Percentiles rank a stretch among this genome's conserved stretches.
Conservation (phyloP, 1,284 basidiomycete species). For the Irpex sp. region DNA sequence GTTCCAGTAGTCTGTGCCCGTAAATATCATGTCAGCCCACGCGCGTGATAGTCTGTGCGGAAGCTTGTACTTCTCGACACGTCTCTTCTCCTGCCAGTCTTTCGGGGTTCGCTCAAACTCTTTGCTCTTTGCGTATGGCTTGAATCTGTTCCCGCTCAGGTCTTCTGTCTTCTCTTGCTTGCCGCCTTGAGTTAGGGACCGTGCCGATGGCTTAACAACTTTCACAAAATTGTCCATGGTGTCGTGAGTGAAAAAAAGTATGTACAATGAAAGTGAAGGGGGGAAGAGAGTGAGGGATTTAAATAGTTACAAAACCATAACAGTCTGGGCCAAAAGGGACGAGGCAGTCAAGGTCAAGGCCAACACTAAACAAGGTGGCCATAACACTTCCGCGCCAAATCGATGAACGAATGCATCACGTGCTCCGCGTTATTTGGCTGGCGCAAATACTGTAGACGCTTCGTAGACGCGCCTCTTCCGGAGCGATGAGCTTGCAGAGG, state of each 20-base stretch:
- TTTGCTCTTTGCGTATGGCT: conserved; percentile 28
- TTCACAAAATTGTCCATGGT: conserved; percentile 41
- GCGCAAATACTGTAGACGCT: conserved; percentile 17
- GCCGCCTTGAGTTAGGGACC: conserved; percentile 8
- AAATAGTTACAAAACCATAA: conserved; percentile 1
- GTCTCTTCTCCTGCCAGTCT: conserved; percentile 28
- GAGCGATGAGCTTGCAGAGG: neutral
- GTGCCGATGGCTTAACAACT: conserved; percentile 28
- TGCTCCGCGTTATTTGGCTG: conserved; percentile 26
- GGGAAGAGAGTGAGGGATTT: neutral
- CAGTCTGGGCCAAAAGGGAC: neutral
- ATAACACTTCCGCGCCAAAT: conserved; percentile 1
- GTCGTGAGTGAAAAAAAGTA: conserved; percentile 9
- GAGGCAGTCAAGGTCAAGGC: conserved; percentile 1
- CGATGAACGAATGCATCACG: neutral
- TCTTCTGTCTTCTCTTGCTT: conserved; percentile 20
- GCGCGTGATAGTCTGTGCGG: neutral
- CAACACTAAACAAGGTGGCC: conserved; percentile 1
- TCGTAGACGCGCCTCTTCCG: neutral
- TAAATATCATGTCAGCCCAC: neutral
- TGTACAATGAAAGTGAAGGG: conserved; percentile 11
- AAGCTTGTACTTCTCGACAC: conserved; percentile 24
- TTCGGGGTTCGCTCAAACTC: conserved; percentile 23
- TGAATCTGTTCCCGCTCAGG: conserved; percentile 26
- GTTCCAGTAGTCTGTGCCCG: conserved; percentile 29